Base-by-base conservation (phyloP, 805 yeast species). In the Spathaspora passalidarum region DNA sequence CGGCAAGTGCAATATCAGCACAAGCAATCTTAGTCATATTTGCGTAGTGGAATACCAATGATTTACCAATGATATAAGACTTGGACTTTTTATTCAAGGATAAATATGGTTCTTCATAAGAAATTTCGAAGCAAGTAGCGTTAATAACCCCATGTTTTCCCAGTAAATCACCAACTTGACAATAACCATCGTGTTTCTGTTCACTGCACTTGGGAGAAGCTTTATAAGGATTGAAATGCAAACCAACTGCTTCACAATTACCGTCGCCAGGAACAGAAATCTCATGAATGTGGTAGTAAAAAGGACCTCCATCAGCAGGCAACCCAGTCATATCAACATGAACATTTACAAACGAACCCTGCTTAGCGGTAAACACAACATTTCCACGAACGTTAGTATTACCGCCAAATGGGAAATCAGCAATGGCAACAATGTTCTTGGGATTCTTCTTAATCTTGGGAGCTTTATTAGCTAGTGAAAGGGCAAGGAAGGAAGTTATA, bases 121-220 rank as follows among this genome's bases (percentile, higher is more conserved):
- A 71, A 22, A 80, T 68, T 62, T 82, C 84, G 61, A 79, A 82
- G 59, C 88, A 83, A 10, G 88, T 83, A 17, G 87, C 75, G 58
- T 83, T 76, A 56, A 86, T 81, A 66, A 68, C 76, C 10, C 92
- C 92, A 63, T 85, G 90, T 61, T 84, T 85, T 38, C 92, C 92
- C 29, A 87, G 78, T 55, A 85, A 77, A 58, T 85, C 91, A 47
- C 92, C 92, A 36, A 84, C 79, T 62, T 82, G 82, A 60, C 89
- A 85, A 29, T 61, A 68, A 6, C 82, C 61, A 61, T 84, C 84
- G 53, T 75, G 70, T 14, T 68, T 68, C 46, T 70, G 68, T 21
- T 61, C 53, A 44, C 76, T 82, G 62, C 88, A 83, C 41, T 69
- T 72, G 17, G 71, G 62, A 8, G 76, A 63, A 5, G 88, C 84